A percentile compares a stretch with the other conserved stretches of the same genome.
Conservation (phyloP, 495 filamentous ascomycete species). For the Neurospora tetraspora region DNA sequence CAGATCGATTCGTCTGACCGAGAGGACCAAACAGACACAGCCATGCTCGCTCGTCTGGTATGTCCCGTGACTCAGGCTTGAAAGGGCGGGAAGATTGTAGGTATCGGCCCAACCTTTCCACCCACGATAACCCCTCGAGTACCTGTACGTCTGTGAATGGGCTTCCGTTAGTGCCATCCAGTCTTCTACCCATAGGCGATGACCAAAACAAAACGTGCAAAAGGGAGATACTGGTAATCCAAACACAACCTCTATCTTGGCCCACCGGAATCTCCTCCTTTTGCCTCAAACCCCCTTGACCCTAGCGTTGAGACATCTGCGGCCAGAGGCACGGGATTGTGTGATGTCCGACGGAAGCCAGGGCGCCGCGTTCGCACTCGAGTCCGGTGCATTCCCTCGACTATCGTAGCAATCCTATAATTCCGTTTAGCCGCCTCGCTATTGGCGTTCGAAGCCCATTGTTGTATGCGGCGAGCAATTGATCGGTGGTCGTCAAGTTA, state of each 20-base stretch:
- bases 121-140: background rate
- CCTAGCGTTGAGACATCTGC: too few relatives aligned
- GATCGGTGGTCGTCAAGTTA: background rate
- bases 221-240: background rate
- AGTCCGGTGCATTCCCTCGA: too few relatives aligned
- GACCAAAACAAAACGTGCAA: background rate
- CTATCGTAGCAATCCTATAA: too few relatives aligned
- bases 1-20: too few relatives aligned
- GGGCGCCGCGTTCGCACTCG: too few relatives aligned
- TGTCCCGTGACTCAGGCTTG: background rate
- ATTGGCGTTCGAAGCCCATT: background rate
- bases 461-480: background rate
- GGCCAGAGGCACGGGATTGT: too few relatives aligned
- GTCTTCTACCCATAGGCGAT: background rate
- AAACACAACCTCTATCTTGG: too few relatives aligned
- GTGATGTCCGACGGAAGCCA: too few relatives aligned
- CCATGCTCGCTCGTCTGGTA: background rate
- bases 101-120: background rate
- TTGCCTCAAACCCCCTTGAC: background rate
- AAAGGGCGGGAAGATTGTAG: background rate
- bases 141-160: background rate
- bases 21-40: too few relatives aligned
- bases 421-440: too few relatives aligned
- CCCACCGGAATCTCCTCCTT: background rate
- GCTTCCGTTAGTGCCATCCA: background rate